Percentiles rank a stretch among this genome's conserved stretches.
Conservation (phyloP, 1,284 basidiomycete genomes). For the Cutaneotrichosporon cavernicola region DNA sequence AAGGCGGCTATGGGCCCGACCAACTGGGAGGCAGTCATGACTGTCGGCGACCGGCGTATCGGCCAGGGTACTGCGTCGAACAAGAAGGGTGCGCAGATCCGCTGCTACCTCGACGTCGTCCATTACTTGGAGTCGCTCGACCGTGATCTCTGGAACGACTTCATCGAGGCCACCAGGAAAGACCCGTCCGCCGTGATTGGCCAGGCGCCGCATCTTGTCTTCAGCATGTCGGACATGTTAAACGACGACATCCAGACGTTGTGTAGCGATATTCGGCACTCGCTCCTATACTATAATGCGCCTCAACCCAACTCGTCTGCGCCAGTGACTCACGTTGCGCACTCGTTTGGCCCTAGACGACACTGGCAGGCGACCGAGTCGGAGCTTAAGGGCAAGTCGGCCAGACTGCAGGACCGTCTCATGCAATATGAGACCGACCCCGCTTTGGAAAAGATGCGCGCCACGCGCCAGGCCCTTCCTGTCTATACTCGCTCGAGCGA, state of each 20-base stretch:
- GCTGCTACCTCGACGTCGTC: constrained; percentile 83
- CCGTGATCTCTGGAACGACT: constrained; percentile 72
- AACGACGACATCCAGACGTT: constrained; percentile 73
- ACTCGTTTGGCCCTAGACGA: constrained; percentile 1
- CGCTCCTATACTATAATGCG: constrained; percentile 56
- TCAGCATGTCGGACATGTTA: constrained; percentile 67
- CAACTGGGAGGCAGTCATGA: constrained; percentile 78
- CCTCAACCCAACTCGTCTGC: constrained; percentile 37
- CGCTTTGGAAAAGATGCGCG: constrained; percentile 65
- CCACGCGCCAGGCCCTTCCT: constrained; percentile 67
- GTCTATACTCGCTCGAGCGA: constrained; percentile 68
- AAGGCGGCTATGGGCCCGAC: constrained; percentile 34
- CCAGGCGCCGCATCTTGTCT: constrained; percentile 68
- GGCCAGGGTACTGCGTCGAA: constrained; percentile 68
- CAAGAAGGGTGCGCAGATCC: constrained; percentile 74
- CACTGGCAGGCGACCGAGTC: constrained; percentile 35
- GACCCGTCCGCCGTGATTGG: constrained; percentile 55
- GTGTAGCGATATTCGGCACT: constrained; percentile 65
- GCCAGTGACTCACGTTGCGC: constrained; percentile 4
- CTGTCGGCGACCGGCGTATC: constrained; percentile 73
- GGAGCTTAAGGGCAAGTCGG: constrained; percentile 61
- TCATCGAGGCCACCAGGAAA: constrained; percentile 50
- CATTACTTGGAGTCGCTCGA: constrained; percentile 84
- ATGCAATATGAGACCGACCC: constrained; percentile 67
- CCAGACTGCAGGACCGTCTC: constrained; percentile 60